Base-by-base conservation (phyloP, 73 alveolate species). In the Breviolum minutum region DNA sequence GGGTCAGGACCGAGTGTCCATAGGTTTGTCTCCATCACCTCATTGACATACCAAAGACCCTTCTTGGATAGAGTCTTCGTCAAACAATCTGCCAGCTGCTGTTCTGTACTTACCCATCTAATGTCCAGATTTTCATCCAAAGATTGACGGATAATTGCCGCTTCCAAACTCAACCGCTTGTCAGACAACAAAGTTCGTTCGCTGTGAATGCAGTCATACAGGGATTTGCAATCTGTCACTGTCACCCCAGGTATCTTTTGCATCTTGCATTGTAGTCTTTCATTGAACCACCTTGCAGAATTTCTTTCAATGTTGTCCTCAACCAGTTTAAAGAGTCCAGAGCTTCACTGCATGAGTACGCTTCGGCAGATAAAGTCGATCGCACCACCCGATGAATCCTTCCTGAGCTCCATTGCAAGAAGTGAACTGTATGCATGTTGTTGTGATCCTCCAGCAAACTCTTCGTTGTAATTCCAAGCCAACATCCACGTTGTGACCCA, bases 331-430 rank as follows among this genome's bases (percentile, higher is more conserved):
- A 20, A 7, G 90, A 13, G 54, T 81, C 90, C 90, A 81, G 0
- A 10, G 90, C 90, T 54, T 81, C 90, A 5, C 70, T 48, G 54
- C 90, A 81, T 40, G 90, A 81, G 14, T 81, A 81, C 24, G 90
- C 90, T 16, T 81, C 90, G 40, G 90, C 90, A 5, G 70, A 48
- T 32, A 81, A 71, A 19, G 90, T 81, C 4, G 62, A 22, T 6
- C 90, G 70, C 5, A 81, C 90, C 48, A 81, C 90, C 0, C 90
- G 90, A 7, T 81, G 90, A 22, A 81, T 81, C 16, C 54, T 81
- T 16, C 70, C 66, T 40, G 90, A 81, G 22, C 12, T 29, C 90
- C 90, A 81, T 14, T 81, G 90, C 6, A 81, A 19, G 30, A 81
- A 9, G 22, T 54, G 90, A 2, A 80, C 48, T 0, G 17, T 27